phyloP scores from a whole-genome alignment of 2,329 filamentous ascomycete species.

The Mycosphaerella sp. region DNA sequence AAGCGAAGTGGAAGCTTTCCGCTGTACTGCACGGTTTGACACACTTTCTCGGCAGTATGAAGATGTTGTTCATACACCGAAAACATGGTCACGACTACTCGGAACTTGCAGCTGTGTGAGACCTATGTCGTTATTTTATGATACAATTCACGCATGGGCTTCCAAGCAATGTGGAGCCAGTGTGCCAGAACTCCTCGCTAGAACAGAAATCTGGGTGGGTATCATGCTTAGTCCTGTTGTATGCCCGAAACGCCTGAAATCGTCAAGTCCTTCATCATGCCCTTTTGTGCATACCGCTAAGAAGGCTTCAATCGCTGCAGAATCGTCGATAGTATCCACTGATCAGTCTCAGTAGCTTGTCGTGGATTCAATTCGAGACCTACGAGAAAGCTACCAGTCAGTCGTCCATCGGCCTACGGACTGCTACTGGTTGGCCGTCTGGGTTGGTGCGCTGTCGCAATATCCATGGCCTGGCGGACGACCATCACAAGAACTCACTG shows the following conservation, averaged over 20 bases:
- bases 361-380: slow-evolving; percentile 21
- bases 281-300: not conserved
- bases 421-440: not conserved
- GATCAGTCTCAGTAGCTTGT: slow-evolving; percentile 15
- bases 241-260: slow-evolving; percentile 2
- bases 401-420: slow-evolving; percentile 6
- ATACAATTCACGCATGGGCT: not conserved
- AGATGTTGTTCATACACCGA: too few relatives aligned
- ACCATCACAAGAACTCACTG: slow-evolving; percentile 35
- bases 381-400: slow-evolving; percentile 14
- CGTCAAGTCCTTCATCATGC: not conserved
- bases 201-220: slow-evolving; percentile 9
- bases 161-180: not conserved
- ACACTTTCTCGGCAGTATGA: too few relatives aligned
- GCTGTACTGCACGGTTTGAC: too few relatives aligned
- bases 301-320: slow-evolving; percentile 16
- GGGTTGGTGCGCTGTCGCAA: too few relatives aligned
- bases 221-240: slow-evolving; percentile 13
- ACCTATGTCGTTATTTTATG: not conserved
- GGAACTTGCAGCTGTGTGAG: not conserved
- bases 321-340: slow-evolving; percentile 19
- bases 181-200: slow-evolving; percentile 12
- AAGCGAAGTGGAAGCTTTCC: too few relatives aligned
- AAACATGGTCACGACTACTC: too few relatives aligned
- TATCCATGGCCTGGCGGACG: not conserved